Evolutionary conservation across 2,329 filamentous ascomycete genomes (phyloP).

Genomic region (Penicillium hordei): DNA sequence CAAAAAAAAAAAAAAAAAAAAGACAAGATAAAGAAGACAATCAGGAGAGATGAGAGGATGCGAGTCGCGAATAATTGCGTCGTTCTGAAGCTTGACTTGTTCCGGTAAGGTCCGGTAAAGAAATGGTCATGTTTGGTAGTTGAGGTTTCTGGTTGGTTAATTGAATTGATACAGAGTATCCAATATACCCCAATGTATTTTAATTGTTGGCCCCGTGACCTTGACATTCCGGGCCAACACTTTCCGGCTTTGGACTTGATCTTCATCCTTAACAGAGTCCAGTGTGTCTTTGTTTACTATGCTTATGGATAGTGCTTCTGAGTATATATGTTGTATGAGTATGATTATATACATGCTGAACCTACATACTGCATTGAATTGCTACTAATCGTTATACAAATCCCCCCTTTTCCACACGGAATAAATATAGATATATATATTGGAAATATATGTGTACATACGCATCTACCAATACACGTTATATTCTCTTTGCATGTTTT

Average conservation of each 20-base stretch:
- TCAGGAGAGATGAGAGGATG: constrained; percentile 25
- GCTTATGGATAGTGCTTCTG: neutral
- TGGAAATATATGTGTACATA: neutral
- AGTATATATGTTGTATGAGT: too few relatives aligned
- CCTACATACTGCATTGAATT: neutral
- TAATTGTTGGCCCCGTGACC: constrained; percentile 23
- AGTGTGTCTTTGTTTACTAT: neutral
- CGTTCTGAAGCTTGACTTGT: constrained; percentile 22
- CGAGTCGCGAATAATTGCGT: constrained; percentile 20
- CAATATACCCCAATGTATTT: constrained; percentile 3
- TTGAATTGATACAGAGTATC: neutral
- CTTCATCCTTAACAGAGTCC: neutral
- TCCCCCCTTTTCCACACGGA: neutral
- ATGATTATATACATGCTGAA: too few relatives aligned
- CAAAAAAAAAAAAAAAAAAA: constrained; percentile 3
- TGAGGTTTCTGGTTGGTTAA: constrained; percentile 6
- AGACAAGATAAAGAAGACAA: constrained; percentile 17
- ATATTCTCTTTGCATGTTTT: neutral
- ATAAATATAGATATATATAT: neutral
- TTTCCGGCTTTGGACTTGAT: neutral
- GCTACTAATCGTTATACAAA: neutral
- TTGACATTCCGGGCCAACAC: constrained; percentile 3
- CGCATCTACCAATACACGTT: neutral
- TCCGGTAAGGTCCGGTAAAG: constrained; percentile 26
- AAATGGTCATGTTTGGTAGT: constrained; percentile 10